phyloP scores from a whole-genome alignment of 371 early-diverging fungal species.

The Haplosporangium sp. region DNA sequence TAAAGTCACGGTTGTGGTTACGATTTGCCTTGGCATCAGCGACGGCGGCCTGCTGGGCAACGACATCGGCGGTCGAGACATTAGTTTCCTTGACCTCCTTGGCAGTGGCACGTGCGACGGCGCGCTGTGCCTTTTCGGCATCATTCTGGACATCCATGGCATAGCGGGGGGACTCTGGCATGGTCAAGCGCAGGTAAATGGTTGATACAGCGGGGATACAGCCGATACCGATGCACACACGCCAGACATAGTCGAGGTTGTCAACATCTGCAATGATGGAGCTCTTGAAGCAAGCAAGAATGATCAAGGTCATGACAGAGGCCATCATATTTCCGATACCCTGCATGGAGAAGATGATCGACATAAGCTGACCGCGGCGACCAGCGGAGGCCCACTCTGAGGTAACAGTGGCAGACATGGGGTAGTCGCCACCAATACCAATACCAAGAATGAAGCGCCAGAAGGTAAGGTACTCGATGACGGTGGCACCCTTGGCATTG shows the following conservation, averaged over 20 bases:
- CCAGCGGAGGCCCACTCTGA: constrained; percentile 74
- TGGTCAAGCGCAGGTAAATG: constrained; percentile 86
- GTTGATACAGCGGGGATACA: constrained; percentile 81
- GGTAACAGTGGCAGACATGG: constrained; percentile 75
- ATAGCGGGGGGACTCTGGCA: constrained; percentile 91
- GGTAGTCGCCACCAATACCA: constrained; percentile 76
- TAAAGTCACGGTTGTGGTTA: constrained; percentile 56
- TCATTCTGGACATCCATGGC: constrained; percentile 79
- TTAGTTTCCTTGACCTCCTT: constrained; percentile 32
- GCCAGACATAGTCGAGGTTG: constrained; percentile 87
- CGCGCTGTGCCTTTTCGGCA: constrained; percentile 55
- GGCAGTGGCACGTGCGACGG: constrained; percentile 61
- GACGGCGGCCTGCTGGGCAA: constrained; percentile 42
- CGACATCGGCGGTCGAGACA: constrained; percentile 13
- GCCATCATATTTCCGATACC: constrained; percentile 76
- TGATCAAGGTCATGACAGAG: constrained; percentile 63
- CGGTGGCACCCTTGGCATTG: constrained; percentile 61
- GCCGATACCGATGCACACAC: constrained; percentile 80
- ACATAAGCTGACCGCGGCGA: constrained; percentile 74
- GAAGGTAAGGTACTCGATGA: constrained; percentile 69
- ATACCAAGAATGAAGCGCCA: constrained; percentile 77
- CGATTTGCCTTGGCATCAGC: constrained; percentile 58
- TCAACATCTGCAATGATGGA: constrained; percentile 71
- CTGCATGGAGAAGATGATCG: constrained; percentile 80
- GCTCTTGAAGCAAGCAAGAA: constrained; percentile 65